A percentile compares a stretch with the other conserved stretches of the same genome.
Evolutionary conservation across 176 grass and related monocot genomes (phyloP).

Genomic region (Saccharum officinarum): DNA sequence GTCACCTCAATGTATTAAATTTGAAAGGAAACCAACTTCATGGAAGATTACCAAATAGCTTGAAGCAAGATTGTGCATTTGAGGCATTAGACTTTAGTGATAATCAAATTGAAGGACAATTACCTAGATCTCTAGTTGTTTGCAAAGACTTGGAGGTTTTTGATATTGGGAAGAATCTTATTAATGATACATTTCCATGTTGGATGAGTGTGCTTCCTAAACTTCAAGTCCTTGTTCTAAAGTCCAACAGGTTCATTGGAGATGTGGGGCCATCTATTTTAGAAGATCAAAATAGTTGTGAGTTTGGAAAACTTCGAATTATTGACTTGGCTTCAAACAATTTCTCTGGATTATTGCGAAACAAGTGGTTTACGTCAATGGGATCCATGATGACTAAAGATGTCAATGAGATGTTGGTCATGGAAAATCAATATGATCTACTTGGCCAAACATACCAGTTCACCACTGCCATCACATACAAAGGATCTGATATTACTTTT

Average conservation of each 20-base stretch:
- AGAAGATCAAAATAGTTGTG: not conserved
- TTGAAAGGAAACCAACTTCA: constrained; percentile 30
- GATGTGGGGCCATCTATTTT: not conserved
- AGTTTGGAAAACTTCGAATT: constrained; percentile 20
- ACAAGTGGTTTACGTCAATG: constrained; percentile 12
- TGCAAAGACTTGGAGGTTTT: constrained; percentile 34
- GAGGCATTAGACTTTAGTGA: constrained; percentile 26
- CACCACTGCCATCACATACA: constrained; percentile 29
- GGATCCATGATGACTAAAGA: constrained; percentile 28
- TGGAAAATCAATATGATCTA: constrained; percentile 25
- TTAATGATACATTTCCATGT: constrained; percentile 41
- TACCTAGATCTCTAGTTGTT: constrained; percentile 39
- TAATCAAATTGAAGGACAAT: constrained; percentile 29
- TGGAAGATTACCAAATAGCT: not conserved
- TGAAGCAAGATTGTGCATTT: constrained; percentile 5
- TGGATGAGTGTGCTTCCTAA: constrained; percentile 40
- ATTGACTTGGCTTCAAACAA: constrained; percentile 33
- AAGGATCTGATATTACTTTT: not conserved
- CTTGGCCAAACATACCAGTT: constrained; percentile 18
- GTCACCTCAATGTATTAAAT: not conserved
- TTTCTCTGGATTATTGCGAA: constrained; percentile 22
- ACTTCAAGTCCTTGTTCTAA: constrained; percentile 46
- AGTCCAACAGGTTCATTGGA: constrained; percentile 29
- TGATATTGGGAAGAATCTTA: constrained; percentile 27
- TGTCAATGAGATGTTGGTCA: constrained; percentile 8